phyloP scores from a whole-genome alignment of 768 basidiomycete genomes.

The Podaxis sp. region DNA sequence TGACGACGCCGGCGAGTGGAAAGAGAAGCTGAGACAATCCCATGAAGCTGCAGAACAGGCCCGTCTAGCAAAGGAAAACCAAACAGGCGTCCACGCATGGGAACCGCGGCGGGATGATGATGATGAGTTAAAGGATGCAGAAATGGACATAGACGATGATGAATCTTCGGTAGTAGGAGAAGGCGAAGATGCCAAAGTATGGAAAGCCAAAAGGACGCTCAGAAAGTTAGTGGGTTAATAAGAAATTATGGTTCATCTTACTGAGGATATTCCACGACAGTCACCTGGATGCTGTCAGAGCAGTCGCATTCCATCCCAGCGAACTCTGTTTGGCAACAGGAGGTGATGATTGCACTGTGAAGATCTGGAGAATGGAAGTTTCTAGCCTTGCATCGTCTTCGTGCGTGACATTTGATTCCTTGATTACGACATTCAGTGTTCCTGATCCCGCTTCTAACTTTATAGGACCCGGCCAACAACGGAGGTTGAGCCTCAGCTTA shows the following conservation, averaged over 20 bases:
- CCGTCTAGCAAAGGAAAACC: conserved; percentile 39
- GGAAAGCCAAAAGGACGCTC: conserved; percentile 85
- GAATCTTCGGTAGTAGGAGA: conserved; percentile 66
- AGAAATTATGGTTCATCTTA: conserved; percentile 17
- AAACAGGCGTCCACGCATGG: conserved; percentile 46
- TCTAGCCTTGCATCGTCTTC: conserved; percentile 69
- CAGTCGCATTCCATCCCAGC: conserved; percentile 85
- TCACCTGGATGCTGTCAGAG: conserved; percentile 91
- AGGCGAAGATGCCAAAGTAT: conserved; percentile 69
- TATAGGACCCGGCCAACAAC: conserved; percentile 67
- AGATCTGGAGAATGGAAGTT: conserved; percentile 92
- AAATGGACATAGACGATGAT: conserved; percentile 64
- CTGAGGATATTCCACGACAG: conserved; percentile 38
- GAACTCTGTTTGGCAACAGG: conserved; percentile 88
- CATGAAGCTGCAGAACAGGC: conserved; percentile 62
- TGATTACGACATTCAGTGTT: conserved; percentile 4
- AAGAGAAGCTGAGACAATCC: conserved; percentile 67
- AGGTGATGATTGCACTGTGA: conserved; percentile 93
- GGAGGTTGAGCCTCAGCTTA: conserved; percentile 91
- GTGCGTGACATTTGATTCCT: conserved; percentile 48
- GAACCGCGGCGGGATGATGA: conserved; percentile 57
- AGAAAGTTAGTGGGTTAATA: conserved; percentile 68
- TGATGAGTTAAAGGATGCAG: conserved; percentile 71
- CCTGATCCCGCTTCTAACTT: conserved; percentile 19
- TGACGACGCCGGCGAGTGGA: conserved; percentile 86